Evolutionary conservation across 140 eudicot genomes (phyloP).

Genomic region (Ambrosia hybrid): DNA sequence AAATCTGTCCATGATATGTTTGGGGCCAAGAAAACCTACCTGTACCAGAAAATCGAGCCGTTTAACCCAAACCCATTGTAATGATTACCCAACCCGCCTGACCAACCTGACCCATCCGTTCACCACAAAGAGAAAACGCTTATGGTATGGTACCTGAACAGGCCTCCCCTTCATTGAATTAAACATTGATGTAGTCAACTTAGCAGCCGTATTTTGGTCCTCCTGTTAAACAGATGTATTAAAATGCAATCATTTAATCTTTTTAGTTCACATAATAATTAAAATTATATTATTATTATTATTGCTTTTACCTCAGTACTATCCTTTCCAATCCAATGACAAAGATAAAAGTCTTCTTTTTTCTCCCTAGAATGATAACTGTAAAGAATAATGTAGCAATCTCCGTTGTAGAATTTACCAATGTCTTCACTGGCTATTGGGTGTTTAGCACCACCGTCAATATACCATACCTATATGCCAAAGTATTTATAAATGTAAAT

Average conservation of each 20-base stretch:
- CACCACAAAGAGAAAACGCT: no score
- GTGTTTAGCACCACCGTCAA: slow-evolving; percentile 74
- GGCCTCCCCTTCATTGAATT: slow-evolving; percentile 92
- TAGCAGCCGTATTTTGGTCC: slow-evolving; percentile 74
- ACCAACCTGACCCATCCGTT: no score
- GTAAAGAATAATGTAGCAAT: slow-evolving; percentile 93
- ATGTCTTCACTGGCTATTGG: slow-evolving; percentile 70
- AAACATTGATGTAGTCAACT: slow-evolving; percentile 73
- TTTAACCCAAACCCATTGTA: no score
- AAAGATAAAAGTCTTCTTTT: slow-evolving; percentile 88
- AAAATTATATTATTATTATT: not conserved
- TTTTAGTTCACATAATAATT: slow-evolving; percentile 12
- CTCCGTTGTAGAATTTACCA: slow-evolving; percentile 95
- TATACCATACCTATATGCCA: slow-evolving; percentile 74
- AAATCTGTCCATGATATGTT: not conserved
- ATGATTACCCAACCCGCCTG: no score
- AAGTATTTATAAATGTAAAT: not conserved
- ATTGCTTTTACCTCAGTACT: slow-evolving; percentile 71
- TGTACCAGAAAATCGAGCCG: not conserved
- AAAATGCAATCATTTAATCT: slow-evolving; percentile 4
- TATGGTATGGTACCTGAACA: slow-evolving; percentile 53
- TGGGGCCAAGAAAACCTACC: not conserved
- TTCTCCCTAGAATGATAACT: slow-evolving; percentile 80
- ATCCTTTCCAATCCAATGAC: slow-evolving; percentile 96
- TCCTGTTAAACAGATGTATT: slow-evolving; percentile 50